Evolutionary conservation across 148 eudicot genomes (phyloP), one percentile per base, ranked within the genome.

Genomic region (Camellia sinensis): DNA sequence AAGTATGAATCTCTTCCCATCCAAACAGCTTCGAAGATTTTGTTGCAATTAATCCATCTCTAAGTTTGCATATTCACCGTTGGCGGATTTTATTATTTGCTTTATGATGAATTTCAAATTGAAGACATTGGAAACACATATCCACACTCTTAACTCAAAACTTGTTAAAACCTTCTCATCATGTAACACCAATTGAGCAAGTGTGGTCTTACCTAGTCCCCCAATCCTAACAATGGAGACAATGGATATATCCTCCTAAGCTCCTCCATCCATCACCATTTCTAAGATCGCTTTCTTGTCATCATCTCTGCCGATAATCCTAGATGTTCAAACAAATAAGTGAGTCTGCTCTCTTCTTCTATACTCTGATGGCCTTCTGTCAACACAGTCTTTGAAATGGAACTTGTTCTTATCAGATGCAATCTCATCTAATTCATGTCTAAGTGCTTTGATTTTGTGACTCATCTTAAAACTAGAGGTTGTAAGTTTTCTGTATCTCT

Each of bases 201-300:
- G 68, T 14, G 81, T 77, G 3, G 86, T 80, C 67, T 84, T 84
- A 7, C 86, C 86, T 3, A 84, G 13, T 3, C 86, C 86, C 5
- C 86, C 83, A 2, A 84, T 77, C n/a, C 86, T 83, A 43, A 77
- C 81, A 12, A 84, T 84, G 5, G 86, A 19, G 37, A 80, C 9
- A 17, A 71, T 62, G 4, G 70, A 65, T 46, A 65, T 65, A 17
- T n/a, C 18, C 17, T 77, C 29, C 1, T 59, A 37, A 59, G 6
- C 54, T 57, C 21, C 46, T 22, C 52, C 5, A 14, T 12, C 43
- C 15, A 75, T 21, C 37, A 80, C 53, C 22, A 29, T 5, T 10
- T 66, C 56, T 6, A 80, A 62, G 37, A 74, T 54, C 43, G 22
- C 46, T 5, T 29, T 13, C 6, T 54, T 65, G 13, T 73, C 82